Conservation (phyloP, 495 filamentous ascomycete species). For the Penicillium daleae region DNA sequence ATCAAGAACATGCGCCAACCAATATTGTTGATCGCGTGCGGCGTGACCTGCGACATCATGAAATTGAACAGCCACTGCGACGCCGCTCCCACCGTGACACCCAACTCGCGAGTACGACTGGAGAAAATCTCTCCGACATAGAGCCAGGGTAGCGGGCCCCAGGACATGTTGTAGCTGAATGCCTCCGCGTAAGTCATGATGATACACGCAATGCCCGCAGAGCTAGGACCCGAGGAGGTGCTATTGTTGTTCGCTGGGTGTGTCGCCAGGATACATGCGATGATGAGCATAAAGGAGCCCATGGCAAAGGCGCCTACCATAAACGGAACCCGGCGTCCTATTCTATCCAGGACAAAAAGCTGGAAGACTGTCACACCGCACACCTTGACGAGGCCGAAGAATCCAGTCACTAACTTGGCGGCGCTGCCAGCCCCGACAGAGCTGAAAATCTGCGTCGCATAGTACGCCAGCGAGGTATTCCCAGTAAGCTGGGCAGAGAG, state of each 20-base stretch:
- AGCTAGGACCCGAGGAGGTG: constrained; percentile 30
- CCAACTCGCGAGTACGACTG: constrained; percentile 52
- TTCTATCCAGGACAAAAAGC: constrained; percentile 54
- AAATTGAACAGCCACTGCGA: constrained; percentile 64
- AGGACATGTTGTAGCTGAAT: constrained; percentile 49
- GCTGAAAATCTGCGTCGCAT: constrained; percentile 52
- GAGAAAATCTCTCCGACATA: constrained; percentile 59
- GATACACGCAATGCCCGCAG: constrained; percentile 49
- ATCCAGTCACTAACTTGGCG: constrained; percentile 50
- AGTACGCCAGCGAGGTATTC: constrained; percentile 54
- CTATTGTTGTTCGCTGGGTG: constrained; percentile 43
- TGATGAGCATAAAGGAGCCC: constrained; percentile 58
- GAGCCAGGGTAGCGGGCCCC: constrained; percentile 40
- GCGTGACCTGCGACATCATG: constrained; percentile 56
- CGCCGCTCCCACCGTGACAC: constrained; percentile 49
- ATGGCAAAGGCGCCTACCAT: constrained; percentile 55
- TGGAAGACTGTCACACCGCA: constrained; percentile 46
- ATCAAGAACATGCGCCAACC: constrained; percentile 58
- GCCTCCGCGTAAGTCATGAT: constrained; percentile 56
- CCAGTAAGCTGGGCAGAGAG: constrained; percentile 50
- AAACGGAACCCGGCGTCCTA: constrained; percentile 56
- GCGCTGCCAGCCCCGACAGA: constrained; percentile 47
- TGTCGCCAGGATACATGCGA: constrained; percentile 49
- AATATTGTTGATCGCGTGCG: constrained; percentile 54
- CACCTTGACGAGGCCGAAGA: constrained; percentile 54